These are phyloP conservation scores for Hypoxylon sp. DNA, from an alignment of 2,329 filamentous ascomycete genomes.

Conservation along the genomic window DNA sequence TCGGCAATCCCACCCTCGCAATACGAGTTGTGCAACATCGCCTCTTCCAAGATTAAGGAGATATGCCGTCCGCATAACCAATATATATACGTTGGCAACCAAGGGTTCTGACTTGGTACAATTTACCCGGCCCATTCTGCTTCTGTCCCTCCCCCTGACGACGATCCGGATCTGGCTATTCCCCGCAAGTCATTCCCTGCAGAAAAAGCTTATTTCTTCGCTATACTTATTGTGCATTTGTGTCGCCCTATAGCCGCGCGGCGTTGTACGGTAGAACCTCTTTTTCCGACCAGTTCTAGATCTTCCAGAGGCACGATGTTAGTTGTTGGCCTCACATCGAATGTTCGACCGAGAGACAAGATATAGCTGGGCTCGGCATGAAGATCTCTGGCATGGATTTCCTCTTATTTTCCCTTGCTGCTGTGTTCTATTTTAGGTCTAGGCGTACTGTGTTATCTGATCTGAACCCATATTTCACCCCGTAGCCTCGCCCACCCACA, in stretches of 20 bases:
- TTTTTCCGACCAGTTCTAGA: slow-evolving; percentile 31
- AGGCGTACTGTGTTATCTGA: slow-evolving; percentile 4
- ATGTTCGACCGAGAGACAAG: slow-evolving; percentile 20
- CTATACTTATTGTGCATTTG: slow-evolving; percentile 24
- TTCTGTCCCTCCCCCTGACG: slow-evolving; percentile 33
- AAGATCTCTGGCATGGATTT: slow-evolving; percentile 12
- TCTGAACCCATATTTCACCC: slow-evolving; percentile 26
- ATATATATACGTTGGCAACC: slow-evolving; percentile 29
- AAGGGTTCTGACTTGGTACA: slow-evolving; percentile 21
- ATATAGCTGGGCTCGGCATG: slow-evolving; percentile 20
- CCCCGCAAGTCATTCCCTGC: slow-evolving; percentile 34
- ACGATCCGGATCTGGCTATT: slow-evolving; percentile 40
- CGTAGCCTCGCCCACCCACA: slow-evolving; percentile 12
- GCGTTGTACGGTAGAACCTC: slow-evolving; percentile 22
- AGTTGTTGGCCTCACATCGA: slow-evolving; percentile 25
- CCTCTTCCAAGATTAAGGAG: slow-evolving; percentile 16
- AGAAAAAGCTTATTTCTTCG: slow-evolving; percentile 38
- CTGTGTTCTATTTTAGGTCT: slow-evolving; percentile 20
- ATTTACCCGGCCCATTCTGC: slow-evolving; percentile 47
- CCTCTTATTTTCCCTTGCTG: slow-evolving; percentile 5
- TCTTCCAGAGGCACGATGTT: slow-evolving; percentile 24
- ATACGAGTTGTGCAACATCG: slow-evolving; percentile 6
- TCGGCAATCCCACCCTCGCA: slow-evolving; percentile 29
- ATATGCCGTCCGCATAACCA: slow-evolving; percentile 34
- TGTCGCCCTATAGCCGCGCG: slow-evolving; percentile 37